Evolutionary conservation across 768 basidiomycete genomes (phyloP).

Genomic region (Terana coerulea): DNA sequence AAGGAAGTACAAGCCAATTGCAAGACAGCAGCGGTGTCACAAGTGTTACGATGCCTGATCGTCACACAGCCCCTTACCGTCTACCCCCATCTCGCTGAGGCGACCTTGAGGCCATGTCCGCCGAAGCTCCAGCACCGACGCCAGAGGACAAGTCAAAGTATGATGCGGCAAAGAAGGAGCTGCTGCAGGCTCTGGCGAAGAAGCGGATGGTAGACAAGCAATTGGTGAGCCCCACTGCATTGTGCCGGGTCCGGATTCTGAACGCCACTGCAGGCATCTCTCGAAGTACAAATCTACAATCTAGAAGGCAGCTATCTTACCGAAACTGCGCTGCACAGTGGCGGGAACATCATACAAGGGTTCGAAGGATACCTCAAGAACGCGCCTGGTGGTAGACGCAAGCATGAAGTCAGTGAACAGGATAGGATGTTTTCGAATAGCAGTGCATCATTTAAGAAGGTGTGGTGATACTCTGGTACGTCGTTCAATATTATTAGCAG

Average conservation of each 20-base stretch:
- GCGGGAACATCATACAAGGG: constrained; percentile 85
- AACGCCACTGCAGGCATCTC: constrained; percentile 51
- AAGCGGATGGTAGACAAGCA: constrained; percentile 76
- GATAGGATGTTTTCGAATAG: constrained; percentile 83
- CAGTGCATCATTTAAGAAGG: constrained; percentile 75
- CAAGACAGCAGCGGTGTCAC: too few species aligned
- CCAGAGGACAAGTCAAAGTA: constrained; percentile 71
- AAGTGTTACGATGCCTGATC: too few species aligned
- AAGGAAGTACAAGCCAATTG: too few species aligned
- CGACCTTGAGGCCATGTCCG: too few species aligned
- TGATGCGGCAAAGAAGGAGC: constrained; percentile 70
- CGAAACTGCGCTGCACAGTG: constrained; percentile 71
- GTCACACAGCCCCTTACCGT: too few species aligned
- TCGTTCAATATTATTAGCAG: constrained; percentile 2
- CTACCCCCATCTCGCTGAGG: too few species aligned
- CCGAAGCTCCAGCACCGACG: constrained; percentile 29
- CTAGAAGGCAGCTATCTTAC: constrained; percentile 73
- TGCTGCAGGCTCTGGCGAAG: constrained; percentile 68
- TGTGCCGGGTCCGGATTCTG: neutral
- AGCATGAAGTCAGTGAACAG: constrained; percentile 70
- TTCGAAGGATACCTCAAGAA: constrained; percentile 87
- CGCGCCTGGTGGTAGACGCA: constrained; percentile 60
- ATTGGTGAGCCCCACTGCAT: constrained; percentile 47
- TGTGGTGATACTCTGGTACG: constrained; percentile 20
- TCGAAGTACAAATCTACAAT: constrained; percentile 77